Evolutionary conservation across 2,329 filamentous ascomycete genomes (phyloP).

Genomic region (Dothiorella sarmentorum): DNA sequence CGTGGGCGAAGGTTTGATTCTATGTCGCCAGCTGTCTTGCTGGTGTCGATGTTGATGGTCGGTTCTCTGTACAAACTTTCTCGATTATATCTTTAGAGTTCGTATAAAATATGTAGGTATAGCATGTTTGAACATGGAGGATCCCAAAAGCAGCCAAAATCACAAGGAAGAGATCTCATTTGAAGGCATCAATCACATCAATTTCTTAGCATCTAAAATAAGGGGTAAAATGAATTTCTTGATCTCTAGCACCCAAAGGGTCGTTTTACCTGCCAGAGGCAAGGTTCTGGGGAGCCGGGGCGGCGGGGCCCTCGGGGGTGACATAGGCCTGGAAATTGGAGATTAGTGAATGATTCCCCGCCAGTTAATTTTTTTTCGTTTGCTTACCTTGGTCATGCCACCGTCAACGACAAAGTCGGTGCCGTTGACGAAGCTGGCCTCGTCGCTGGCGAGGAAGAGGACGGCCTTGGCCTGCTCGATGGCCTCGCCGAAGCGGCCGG

Average conservation of each 20-base stretch:
- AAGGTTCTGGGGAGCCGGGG: conserved; percentile 52
- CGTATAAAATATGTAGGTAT: too few relatives aligned
- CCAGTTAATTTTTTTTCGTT: background rate
- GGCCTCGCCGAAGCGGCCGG: conserved; percentile 86
- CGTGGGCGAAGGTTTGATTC: too few relatives aligned
- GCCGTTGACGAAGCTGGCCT: conserved; percentile 85
- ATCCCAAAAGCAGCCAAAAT: too few relatives aligned
- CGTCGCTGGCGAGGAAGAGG: conserved; percentile 80
- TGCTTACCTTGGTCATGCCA: conserved; percentile 74
- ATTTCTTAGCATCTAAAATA: background rate
- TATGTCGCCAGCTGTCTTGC: too few relatives aligned
- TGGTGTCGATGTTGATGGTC: too few relatives aligned
- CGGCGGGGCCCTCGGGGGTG: conserved; percentile 57
- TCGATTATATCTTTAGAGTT: too few relatives aligned
- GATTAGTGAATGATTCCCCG: conserved; percentile 32
- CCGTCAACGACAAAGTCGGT: conserved; percentile 94
- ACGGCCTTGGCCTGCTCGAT: conserved; percentile 89
- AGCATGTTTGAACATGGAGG: too few relatives aligned
- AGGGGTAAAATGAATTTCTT: background rate
- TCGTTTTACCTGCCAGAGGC: conserved; percentile 23
- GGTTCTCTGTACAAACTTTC: too few relatives aligned
- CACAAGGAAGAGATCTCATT: too few relatives aligned
- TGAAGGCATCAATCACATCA: background rate
- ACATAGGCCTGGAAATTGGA: conserved; percentile 56
- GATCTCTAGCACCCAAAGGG: too few relatives aligned